Evolutionary conservation across 192 early-diverging fungal genomes (phyloP), one percentile per base, ranked within the genome.

Genomic region (Martensiomyces pterosporus): DNA sequence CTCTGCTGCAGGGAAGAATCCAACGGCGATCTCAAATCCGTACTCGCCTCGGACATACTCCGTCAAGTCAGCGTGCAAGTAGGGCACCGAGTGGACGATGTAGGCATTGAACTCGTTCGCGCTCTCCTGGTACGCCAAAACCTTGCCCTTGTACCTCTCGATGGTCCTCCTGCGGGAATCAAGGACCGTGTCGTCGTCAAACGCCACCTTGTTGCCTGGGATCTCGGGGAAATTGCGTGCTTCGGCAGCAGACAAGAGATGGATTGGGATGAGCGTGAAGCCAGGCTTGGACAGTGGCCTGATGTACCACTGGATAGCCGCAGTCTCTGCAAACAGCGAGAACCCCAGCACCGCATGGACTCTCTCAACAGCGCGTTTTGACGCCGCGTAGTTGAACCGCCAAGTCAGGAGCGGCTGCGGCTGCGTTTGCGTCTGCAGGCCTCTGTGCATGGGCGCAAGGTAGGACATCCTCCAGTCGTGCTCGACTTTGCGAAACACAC

Each of bases 401-500:
- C 75, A 77, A 25, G 57, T 55, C 2, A 55, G 27, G 24, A 56
- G 21, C 13, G 37, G 27, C 6, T n/a, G n/a, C 17, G 47, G 25
- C 21, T 36, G 22, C 15, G 43, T 42, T 35, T 41, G 33, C 13
- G 36, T 22, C 36, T 49, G 44, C n/a, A 9, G 26, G 2, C 32
- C 26, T 29, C 14, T 17, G 9, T 24, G 32, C 24, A 33, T 36
- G 1, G 67, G 75, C 18, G 67, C 60, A 33, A 77, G 39, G 35
- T 77, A 77, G 16, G 56, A 23, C 75, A 67, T 71, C 19, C 50
- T 22, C 59, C 64, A 64, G 46, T 77, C 75, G 24, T 70, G 68
- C 49, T 77, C 75, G 0, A 71, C 50, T 26, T 77, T 77, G 43
- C 75, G 64, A 33, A 60, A 54, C 10, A 71, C 38, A 10, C 47